Base-by-base conservation (phyloP, 2,329 filamentous ascomycete genomes). In the Fusarium sp. region DNA sequence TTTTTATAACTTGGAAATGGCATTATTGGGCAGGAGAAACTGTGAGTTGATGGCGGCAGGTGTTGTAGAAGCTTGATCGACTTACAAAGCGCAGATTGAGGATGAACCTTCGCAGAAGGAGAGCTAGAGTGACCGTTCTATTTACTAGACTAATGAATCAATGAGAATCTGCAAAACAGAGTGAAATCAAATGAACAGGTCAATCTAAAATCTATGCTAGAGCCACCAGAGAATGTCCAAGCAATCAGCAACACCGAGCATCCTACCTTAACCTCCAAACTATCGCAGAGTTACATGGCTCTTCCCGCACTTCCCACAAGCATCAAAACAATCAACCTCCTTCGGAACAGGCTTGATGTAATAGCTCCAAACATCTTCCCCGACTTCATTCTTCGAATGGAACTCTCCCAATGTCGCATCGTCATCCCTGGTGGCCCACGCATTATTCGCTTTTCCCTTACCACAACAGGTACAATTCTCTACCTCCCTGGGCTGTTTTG, bases 101-200 rank as follows among this genome's bases (percentile, higher is more conserved):
- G 30, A 7, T 32, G 30, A 14, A 8, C 30, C 15, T 30, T 6
- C 7, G 15, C 30, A 15, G 30, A 14, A 1, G 30, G 14, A 32
- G 30, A 15, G 3, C 30, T 1, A 32, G 7, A 32, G 30, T 4
- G 30, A 32, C 3, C 7, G 30, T 8, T 32, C 15, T 15, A 32
- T 8, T 32, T 32, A 32, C 30, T 32, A 32, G 30, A 32, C 30
- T 32, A 15, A 8, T 4, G 0, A 15, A 8, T 32, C 3, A 32
- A 10, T 34, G 32, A 18, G 12, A 30, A 6, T 7, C 2, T 7
- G 10, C 10, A 11, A 11, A 29, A 11, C 10, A 29, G 9, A 14
- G 12, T 7, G 12, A 30, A 15, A 15, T 7, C 2, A 15, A 15
- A 15, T 1, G 2, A 15, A 1, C 12, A 3, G 6, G 2, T 7